phyloP scores from a whole-genome alignment of 2,329 filamentous ascomycete genomes.

The Verticillium tricorpus region DNA sequence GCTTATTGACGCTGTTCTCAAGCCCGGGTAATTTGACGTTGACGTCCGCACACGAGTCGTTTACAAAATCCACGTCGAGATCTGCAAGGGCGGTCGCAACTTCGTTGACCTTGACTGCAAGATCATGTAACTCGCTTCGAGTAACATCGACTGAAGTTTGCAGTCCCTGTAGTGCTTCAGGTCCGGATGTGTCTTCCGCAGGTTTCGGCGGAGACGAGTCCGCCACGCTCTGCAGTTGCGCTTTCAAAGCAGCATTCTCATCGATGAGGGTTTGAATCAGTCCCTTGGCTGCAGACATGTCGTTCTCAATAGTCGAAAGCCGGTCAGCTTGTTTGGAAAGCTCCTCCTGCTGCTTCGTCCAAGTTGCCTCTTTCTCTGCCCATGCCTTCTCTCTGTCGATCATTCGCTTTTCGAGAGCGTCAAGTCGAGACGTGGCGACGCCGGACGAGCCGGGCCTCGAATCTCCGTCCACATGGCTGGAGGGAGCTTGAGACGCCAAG shows the following conservation, averaged over 20 bases:
- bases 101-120: background rate
- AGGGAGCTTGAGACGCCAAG: background rate
- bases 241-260: background rate
- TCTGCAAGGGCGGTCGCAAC: constrained; percentile 7
- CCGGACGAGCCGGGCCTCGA: background rate
- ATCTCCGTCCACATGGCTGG: background rate
- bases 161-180: background rate
- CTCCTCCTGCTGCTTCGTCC: constrained; percentile 4
- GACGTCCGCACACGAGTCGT: constrained; percentile 3
- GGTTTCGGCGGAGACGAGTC: background rate
- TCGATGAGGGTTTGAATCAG: constrained; percentile 2
- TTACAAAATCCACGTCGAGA: constrained; percentile 6
- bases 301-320: constrained; percentile 3
- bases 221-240: background rate
- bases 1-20: constrained; percentile 1
- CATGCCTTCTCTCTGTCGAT: background rate
- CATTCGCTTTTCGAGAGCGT: constrained; percentile 3
- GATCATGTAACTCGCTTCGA: background rate
- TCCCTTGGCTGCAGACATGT: background rate
- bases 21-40: constrained; percentile 4
- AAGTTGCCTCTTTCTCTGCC: background rate
- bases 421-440: constrained; percentile 2
- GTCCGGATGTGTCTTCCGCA: background rate
- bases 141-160: background rate
- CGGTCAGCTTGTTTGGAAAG: constrained; percentile 11